phyloP scores from a whole-genome alignment of 129 eudicot genomes.

The Tagetes patula region DNA sequence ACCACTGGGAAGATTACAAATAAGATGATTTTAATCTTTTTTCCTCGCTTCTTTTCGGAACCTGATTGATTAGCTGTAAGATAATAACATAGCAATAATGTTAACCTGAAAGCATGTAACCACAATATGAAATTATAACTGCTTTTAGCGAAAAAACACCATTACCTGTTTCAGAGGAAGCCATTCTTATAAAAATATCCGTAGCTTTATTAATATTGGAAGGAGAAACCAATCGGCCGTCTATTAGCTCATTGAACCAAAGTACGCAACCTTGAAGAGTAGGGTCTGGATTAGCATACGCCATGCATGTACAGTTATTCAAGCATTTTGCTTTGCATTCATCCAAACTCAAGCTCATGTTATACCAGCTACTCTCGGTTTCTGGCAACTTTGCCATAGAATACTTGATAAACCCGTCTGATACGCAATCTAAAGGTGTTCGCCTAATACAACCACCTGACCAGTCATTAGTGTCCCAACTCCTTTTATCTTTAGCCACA shows the following conservation, averaged over 20 bases:
- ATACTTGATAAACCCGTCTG: too few relatives aligned
- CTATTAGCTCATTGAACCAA: constrained; percentile 21
- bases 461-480: neutral
- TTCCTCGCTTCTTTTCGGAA: constrained; percentile 17
- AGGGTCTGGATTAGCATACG: constrained; percentile 37
- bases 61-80: neutral
- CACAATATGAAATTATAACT: too few relatives aligned
- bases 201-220: constrained; percentile 17
- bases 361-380: too few relatives aligned
- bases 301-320: constrained; percentile 43
- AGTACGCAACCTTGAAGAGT: constrained; percentile 14
- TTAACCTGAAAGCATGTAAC: neutral
- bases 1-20: neutral
- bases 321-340: constrained; percentile 19
- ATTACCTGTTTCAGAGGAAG: constrained; percentile 29
- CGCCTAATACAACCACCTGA: neutral
- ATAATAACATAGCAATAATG: neutral
- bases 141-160: neutral
- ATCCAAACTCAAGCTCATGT: too few relatives aligned
- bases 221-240: neutral
- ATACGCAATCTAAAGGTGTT: too few relatives aligned
- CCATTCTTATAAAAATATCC: constrained; percentile 27
- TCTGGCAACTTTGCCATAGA: too few relatives aligned
- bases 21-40: constrained; percentile 18
- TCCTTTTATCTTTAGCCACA: neutral